Percentiles rank a stretch among this genome's conserved stretches.
These are phyloP conservation scores for Botryosphaeria agaves DNA, from an alignment of 2,329 filamentous ascomycete species.

Conservation along the genomic window DNA sequence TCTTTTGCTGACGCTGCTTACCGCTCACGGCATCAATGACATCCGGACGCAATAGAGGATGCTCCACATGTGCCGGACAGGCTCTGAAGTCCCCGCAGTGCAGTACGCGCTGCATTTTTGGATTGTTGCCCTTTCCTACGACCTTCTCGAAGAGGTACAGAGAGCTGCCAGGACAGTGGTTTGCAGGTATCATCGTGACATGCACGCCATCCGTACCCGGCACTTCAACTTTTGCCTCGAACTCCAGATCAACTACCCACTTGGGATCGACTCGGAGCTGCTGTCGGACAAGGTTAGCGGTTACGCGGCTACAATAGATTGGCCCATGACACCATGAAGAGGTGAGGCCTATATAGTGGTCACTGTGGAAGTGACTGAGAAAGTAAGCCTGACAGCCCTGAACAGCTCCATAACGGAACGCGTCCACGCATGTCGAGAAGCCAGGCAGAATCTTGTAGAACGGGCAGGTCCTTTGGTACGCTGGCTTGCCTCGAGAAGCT, in stretches of 20 bases:
- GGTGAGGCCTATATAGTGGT: constrained; percentile 87
- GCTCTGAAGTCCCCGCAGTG: constrained; percentile 95
- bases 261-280: constrained; percentile 74
- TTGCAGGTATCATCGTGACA: constrained; percentile 91
- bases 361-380: constrained; percentile 92
- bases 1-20: constrained; percentile 61
- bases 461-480: constrained; percentile 79
- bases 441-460: constrained; percentile 98
- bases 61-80: constrained; percentile 65
- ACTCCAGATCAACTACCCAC: constrained; percentile 73
- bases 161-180: constrained; percentile 91
- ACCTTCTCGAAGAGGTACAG: constrained; percentile 82
- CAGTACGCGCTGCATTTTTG: constrained; percentile 58
- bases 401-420: constrained; percentile 87
- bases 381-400: constrained; percentile 90
- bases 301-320: constrained; percentile 91
- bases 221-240: constrained; percentile 62
- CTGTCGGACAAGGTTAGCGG: constrained; percentile 71
- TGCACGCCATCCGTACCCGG: constrained; percentile 66
- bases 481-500: constrained; percentile 64
- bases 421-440: constrained; percentile 85
- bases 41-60: constrained; percentile 66
- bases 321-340: constrained; percentile 82
- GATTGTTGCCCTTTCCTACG: constrained; percentile 40
- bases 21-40: constrained; percentile 52